phyloP scores from a whole-genome alignment of 768 basidiomycete genomes.

The Pleurotus eryngii region DNA sequence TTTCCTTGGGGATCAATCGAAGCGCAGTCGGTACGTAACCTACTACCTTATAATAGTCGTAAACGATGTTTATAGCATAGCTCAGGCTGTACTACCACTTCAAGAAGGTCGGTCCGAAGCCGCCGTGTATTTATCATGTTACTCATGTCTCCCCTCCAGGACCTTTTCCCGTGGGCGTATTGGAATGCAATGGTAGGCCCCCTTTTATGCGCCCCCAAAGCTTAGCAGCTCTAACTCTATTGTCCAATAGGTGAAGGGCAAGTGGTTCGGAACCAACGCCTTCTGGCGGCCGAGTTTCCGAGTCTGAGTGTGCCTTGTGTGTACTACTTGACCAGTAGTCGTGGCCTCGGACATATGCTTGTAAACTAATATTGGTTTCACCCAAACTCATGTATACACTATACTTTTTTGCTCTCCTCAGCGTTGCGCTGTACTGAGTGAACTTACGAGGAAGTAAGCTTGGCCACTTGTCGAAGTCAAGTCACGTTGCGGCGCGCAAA shows the following conservation, averaged over 20 bases:
- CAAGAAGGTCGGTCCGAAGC: conserved; percentile 55
- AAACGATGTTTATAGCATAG: conserved; percentile 6
- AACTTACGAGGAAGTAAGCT: too few relatives aligned
- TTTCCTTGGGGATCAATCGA: conserved; percentile 65
- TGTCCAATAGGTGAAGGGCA: conserved; percentile 34
- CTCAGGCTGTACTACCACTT: conserved; percentile 80
- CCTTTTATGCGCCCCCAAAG: background rate
- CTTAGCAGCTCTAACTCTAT: conserved; percentile 29
- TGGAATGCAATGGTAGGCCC: conserved; percentile 67
- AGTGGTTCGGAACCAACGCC: conserved; percentile 42
- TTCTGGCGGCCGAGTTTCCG: conserved; percentile 27
- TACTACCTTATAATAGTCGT: background rate
- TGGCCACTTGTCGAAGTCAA: too few relatives aligned
- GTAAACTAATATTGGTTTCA: background rate
- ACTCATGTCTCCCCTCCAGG: conserved; percentile 28
- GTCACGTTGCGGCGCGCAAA: too few relatives aligned
- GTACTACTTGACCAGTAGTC: background rate
- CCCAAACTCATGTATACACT: background rate
- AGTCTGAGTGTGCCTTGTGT: background rate
- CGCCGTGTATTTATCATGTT: background rate
- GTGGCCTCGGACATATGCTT: background rate
- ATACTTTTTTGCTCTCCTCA: too few relatives aligned
- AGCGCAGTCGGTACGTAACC: conserved; percentile 59
- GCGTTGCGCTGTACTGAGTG: too few relatives aligned
- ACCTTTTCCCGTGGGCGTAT: conserved; percentile 73